These are phyloP conservation scores for Didymella sp. DNA, from an alignment of 2,329 filamentous ascomycete genomes.

Conservation along the genomic window DNA sequence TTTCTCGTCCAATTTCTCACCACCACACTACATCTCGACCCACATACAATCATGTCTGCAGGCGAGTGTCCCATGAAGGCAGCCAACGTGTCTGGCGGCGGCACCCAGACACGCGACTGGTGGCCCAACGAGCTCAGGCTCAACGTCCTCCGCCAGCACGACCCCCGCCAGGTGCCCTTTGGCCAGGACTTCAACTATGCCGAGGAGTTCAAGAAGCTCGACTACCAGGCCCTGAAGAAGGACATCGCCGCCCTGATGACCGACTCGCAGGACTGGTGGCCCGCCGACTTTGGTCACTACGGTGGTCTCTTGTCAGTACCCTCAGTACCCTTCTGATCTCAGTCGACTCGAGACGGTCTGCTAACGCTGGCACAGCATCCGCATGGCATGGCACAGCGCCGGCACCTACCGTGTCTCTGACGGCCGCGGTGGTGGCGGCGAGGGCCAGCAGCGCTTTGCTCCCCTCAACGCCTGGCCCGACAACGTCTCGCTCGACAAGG, in stretches of 20 bases:
- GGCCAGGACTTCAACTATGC: constrained; percentile 74
- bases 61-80: constrained; percentile 46
- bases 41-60: constrained; percentile 40
- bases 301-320: constrained; percentile 70
- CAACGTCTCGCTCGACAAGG: constrained; percentile 80
- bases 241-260: constrained; percentile 76
- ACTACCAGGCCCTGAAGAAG: constrained; percentile 75
- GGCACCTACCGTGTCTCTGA: constrained; percentile 79
- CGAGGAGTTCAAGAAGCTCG: constrained; percentile 73
- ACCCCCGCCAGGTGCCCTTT: constrained; percentile 67
- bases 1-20: constrained; percentile 14
- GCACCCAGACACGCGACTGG: constrained; percentile 74
- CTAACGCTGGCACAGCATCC: constrained; percentile 55
- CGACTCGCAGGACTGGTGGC: constrained; percentile 82
- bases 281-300: constrained; percentile 82
- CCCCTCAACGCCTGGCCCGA: constrained; percentile 85
- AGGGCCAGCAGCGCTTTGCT: constrained; percentile 79
- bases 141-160: constrained; percentile 77
- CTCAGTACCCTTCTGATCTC: too few relatives aligned
- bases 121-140: constrained; percentile 74
- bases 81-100: constrained; percentile 60
- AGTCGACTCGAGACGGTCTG: neutral
- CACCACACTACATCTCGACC: constrained; percentile 22
- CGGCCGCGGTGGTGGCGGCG: constrained; percentile 75
- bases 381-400: constrained; percentile 82